phyloP scores from a whole-genome alignment of 768 basidiomycete species.

The Lactarius tabidus region DNA sequence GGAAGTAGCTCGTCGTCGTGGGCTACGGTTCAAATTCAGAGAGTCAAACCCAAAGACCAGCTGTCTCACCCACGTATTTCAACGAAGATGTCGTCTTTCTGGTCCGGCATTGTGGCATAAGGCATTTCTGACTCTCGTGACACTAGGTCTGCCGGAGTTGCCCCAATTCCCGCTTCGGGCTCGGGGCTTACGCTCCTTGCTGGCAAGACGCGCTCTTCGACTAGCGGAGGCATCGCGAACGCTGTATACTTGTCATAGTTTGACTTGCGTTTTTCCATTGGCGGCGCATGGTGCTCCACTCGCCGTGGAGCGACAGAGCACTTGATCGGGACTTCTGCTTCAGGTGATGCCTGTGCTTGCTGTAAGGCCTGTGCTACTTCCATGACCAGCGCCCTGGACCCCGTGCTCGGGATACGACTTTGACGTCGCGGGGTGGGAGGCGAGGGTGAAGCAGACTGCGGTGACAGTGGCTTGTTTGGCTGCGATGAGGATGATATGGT shows the following conservation, averaged over 20 bases:
- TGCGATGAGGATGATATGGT: constrained; percentile 29
- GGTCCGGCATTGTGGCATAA: not conserved
- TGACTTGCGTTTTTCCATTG: constrained; percentile 57
- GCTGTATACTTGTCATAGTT: constrained; percentile 66
- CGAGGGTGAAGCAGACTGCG: not conserved
- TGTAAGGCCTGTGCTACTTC: constrained; percentile 65
- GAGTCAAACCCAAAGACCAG: constrained; percentile 1
- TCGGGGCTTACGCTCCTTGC: constrained; percentile 26
- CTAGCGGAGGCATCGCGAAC: constrained; percentile 57
- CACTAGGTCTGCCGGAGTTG: not conserved
- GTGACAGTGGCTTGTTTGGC: not conserved
- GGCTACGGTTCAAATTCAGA: constrained; percentile 7
- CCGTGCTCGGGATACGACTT: constrained; percentile 61
- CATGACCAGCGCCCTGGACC: constrained; percentile 70
- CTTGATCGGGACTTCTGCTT: not conserved
- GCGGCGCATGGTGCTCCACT: constrained; percentile 23
- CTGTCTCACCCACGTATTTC: constrained; percentile 34
- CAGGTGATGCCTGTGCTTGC: constrained; percentile 30
- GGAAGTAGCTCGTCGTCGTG: constrained; percentile 45
- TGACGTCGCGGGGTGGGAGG: constrained; percentile 40
- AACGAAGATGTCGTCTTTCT: constrained; percentile 22
- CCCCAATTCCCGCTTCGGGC: not conserved
- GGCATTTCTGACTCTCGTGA: not conserved
- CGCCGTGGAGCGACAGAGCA: not conserved
- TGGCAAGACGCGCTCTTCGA: constrained; percentile 62